Percentiles rank a stretch among this genome's conserved stretches.
These are phyloP conservation scores for Fusarium floridanum DNA, from an alignment of 2,329 filamentous ascomycete genomes.

Conservation along the genomic window DNA sequence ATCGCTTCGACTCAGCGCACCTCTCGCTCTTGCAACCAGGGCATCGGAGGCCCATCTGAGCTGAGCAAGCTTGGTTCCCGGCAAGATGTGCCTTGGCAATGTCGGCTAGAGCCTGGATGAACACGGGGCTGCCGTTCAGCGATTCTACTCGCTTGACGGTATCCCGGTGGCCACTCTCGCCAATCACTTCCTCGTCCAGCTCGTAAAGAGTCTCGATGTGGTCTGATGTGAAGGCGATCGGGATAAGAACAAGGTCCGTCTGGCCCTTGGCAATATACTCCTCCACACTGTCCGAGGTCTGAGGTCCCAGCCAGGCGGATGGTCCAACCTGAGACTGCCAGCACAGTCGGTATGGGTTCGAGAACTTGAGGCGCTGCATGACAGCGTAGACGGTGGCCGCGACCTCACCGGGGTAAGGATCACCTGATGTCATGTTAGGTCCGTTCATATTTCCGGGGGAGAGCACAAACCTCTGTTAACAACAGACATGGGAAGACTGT, in stretches of 20 bases:
- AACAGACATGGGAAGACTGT: conserved; percentile 96
- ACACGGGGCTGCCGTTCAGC: conserved; percentile 89
- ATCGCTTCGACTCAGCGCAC: conserved; percentile 82
- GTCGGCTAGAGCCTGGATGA: conserved; percentile 90
- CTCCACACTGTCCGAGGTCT: conserved; percentile 89
- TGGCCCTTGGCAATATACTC: conserved; percentile 92
- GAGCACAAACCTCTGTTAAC: conserved; percentile 81
- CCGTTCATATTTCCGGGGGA: neutral
- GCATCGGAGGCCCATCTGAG: conserved; percentile 91
- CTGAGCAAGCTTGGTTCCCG: conserved; percentile 76
- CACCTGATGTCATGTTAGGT: conserved; percentile 67
- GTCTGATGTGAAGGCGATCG: conserved; percentile 98
- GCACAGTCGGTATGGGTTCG: conserved; percentile 91
- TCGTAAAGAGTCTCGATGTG: conserved; percentile 98
- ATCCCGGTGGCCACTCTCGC: conserved; percentile 82
- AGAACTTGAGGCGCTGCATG: conserved; percentile 90
- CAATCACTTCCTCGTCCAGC: conserved; percentile 93
- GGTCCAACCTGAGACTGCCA: conserved; percentile 99
- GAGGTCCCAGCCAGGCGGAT: conserved; percentile 93
- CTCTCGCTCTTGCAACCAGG: conserved; percentile 92
- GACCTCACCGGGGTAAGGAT: conserved; percentile 95
- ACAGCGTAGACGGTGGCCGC: conserved; percentile 96
- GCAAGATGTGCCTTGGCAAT: conserved; percentile 85
- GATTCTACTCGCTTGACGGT: conserved; percentile 92
- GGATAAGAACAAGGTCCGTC: conserved; percentile 90